Percentiles rank a stretch among this genome's conserved stretches.
These are phyloP conservation scores for Podaxis sp. DNA, from an alignment of 768 basidiomycete species.

Conservation along the genomic window DNA sequence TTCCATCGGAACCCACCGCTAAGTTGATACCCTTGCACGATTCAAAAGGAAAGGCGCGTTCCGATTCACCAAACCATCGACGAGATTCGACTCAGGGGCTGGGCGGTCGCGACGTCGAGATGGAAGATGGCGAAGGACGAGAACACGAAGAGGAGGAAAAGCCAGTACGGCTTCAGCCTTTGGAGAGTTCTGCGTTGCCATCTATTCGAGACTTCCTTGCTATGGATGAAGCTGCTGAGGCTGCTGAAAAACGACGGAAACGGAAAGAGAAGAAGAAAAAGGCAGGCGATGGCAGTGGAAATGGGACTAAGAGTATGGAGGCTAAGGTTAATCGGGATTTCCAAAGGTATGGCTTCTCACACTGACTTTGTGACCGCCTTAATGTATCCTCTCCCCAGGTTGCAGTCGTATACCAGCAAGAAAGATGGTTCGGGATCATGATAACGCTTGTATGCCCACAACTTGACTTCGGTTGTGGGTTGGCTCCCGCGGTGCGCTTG, in stretches of 20 bases:
- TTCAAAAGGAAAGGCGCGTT: background rate
- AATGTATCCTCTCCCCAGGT: slow-evolving; percentile 20
- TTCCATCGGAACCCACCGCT: background rate
- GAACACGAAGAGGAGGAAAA: slow-evolving; percentile 43
- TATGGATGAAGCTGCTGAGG: slow-evolving; percentile 66
- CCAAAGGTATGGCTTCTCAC: slow-evolving; percentile 38
- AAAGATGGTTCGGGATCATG: slow-evolving; percentile 23
- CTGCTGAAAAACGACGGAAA: slow-evolving; percentile 65
- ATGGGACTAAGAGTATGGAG: slow-evolving; percentile 37
- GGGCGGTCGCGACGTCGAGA: background rate
- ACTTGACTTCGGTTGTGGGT: background rate
- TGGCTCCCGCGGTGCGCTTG: too few relatives aligned
- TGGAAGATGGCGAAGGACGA: slow-evolving; percentile 28
- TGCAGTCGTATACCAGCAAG: slow-evolving; percentile 44
- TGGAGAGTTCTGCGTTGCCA: slow-evolving; percentile 77
- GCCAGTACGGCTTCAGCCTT: slow-evolving; percentile 62
- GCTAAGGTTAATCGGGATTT: slow-evolving; percentile 56
- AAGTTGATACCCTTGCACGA: background rate
- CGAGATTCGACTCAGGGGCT: slow-evolving; percentile 15
- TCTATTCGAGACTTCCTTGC: slow-evolving; percentile 83
- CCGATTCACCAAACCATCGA: slow-evolving; percentile 10
- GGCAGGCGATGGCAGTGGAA: slow-evolving; percentile 29
- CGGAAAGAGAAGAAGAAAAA: slow-evolving; percentile 80
- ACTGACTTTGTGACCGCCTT: background rate
- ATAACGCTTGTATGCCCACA: background rate